Conservation (phyloP, 1,139 yeast genomes). For the Zygoascus meyerae region DNA sequence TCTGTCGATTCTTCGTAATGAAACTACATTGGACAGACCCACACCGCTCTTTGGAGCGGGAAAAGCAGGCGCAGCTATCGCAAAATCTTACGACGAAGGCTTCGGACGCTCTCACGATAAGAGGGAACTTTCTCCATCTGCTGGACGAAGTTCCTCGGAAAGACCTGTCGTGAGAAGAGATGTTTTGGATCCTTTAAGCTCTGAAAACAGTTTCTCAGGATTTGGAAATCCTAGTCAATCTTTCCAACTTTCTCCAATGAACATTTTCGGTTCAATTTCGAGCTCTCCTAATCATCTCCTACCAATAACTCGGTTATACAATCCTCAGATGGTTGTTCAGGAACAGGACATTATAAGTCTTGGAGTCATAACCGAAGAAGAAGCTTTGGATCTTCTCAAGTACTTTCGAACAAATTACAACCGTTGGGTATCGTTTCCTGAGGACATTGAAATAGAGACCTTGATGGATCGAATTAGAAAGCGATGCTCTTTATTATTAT, state of each 20-base stretch:
- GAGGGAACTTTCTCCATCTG: not conserved
- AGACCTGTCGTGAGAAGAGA: not conserved
- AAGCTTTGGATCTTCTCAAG: constrained; percentile 47
- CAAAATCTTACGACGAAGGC: not conserved
- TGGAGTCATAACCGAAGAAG: constrained; percentile 46
- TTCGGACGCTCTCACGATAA: not conserved
- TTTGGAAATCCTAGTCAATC: constrained; percentile 42
- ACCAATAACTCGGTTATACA: constrained; percentile 42
- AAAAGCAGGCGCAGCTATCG: not conserved
- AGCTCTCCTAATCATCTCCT: constrained; percentile 36
- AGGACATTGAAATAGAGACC: constrained; percentile 43
- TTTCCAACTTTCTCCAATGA: constrained; percentile 47
- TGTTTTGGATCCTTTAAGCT: not conserved
- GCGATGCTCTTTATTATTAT: constrained; percentile 56
- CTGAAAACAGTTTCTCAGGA: constrained; percentile 19
- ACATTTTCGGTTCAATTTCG: constrained; percentile 40
- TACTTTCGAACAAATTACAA: constrained; percentile 65
- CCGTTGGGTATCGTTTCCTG: constrained; percentile 73
- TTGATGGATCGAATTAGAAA: constrained; percentile 48
- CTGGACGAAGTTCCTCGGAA: not conserved
- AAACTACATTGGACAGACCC: not conserved
- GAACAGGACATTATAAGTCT: constrained; percentile 43
- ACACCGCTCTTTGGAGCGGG: not conserved
- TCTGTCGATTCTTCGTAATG: constrained; percentile 13
- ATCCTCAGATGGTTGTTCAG: constrained; percentile 30